Evolutionary conservation across 2,329 filamentous ascomycete genomes (phyloP).

Genomic region (Sclerotinia minor): DNA sequence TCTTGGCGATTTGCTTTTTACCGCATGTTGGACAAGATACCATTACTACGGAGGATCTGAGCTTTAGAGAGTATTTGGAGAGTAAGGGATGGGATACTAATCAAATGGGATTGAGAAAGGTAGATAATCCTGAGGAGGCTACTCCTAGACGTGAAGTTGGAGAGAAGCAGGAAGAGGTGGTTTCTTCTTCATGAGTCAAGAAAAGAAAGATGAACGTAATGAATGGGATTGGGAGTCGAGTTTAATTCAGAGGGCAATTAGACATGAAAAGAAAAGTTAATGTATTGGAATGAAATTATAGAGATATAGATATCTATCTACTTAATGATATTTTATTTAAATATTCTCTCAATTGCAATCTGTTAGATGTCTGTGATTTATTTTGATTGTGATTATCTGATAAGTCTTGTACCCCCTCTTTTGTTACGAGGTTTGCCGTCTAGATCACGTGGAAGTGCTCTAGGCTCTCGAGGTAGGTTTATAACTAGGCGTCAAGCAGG

Average conservation of each 20-base stretch:
- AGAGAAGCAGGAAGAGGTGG: slow-evolving; percentile 6
- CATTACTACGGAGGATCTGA: slow-evolving; percentile 73
- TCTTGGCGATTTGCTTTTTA: slow-evolving; percentile 64
- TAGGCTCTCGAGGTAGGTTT: no score
- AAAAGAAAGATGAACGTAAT: no score
- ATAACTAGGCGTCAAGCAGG: no score
- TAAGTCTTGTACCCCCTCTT: no score
- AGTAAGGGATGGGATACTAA: slow-evolving; percentile 73
- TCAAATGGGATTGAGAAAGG: slow-evolving; percentile 49
- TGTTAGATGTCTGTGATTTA: not conserved
- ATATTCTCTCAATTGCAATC: not conserved
- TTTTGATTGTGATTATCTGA: no score
- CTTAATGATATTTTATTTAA: not conserved
- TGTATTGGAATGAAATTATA: not conserved
- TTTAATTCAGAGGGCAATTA: not conserved
- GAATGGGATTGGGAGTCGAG: no score
- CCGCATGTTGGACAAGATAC: slow-evolving; percentile 84
- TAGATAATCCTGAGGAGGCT: slow-evolving; percentile 27
- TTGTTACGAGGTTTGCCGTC: no score
- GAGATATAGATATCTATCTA: not conserved
- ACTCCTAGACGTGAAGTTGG: slow-evolving; percentile 1
- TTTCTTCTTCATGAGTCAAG: not conserved
- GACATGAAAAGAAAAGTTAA: not conserved
- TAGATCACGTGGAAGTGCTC: no score
- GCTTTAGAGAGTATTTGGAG: slow-evolving; percentile 73